Conservation (phyloP, 352 stramenopile genomes). For the Thalassiosira mediterranea region DNA sequence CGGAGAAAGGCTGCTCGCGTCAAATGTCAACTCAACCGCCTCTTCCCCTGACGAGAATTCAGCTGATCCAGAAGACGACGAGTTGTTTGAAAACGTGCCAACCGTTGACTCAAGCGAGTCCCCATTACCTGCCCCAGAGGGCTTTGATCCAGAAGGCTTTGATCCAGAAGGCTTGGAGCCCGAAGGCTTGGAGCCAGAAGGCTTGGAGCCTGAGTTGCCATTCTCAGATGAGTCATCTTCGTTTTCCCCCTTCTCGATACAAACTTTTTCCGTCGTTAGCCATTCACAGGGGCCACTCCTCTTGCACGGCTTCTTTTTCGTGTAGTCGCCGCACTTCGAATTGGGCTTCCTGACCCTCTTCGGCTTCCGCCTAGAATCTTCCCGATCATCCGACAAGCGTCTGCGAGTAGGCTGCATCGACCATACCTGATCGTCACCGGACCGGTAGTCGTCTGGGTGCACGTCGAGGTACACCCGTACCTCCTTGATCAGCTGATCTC, state of each 20-base stretch:
- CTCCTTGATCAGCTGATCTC: neutral
- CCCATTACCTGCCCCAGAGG: too few relatives aligned
- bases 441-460: constrained; percentile 34
- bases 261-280: neutral
- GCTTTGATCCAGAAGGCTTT: too few relatives aligned
- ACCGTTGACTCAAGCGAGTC: too few relatives aligned
- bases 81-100: too few relatives aligned
- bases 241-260: too few relatives aligned
- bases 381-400: neutral
- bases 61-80: neutral
- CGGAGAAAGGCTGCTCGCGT: neutral
- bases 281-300: neutral
- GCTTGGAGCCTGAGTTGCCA: neutral
- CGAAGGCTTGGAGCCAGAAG: too few relatives aligned
- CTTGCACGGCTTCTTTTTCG: neutral
- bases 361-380: neutral
- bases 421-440: neutral
- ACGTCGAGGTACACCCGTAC: constrained; percentile 43
- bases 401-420: neutral
- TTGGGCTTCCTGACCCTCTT: neutral
- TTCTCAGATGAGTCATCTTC: too few relatives aligned
- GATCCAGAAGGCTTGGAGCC: too few relatives aligned
- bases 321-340: neutral
- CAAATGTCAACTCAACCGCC: constrained; percentile 7
- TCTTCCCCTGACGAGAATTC: constrained; percentile 1